Evolutionary conservation across 805 yeast species (phyloP).

Genomic region (Monosporozyma unispora): DNA sequence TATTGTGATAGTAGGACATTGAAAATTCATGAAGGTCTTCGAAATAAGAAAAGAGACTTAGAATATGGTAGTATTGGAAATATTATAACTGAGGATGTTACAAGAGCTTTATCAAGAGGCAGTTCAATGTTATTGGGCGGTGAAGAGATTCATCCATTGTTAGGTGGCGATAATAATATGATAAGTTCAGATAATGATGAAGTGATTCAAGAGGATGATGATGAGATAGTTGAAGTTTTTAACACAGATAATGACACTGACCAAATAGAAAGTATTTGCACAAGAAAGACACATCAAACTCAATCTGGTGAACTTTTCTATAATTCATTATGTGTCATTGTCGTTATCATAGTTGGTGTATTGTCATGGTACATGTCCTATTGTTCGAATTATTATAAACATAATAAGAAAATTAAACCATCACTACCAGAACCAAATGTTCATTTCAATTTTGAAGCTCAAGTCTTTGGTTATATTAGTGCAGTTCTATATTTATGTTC

Average conservation of each 20-base stretch:
- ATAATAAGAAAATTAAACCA: neutral
- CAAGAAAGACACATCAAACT: conserved; percentile 13
- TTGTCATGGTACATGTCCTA: conserved; percentile 79
- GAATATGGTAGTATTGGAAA: conserved; percentile 9
- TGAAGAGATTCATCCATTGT: neutral
- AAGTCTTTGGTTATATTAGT: conserved; percentile 73
- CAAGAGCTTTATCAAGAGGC: neutral
- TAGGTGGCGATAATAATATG: neutral
- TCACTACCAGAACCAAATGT: conserved; percentile 31
- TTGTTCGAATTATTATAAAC: conserved; percentile 12
- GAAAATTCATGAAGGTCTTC: conserved; percentile 6
- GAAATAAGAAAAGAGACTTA: conserved; percentile 30
- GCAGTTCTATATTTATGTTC: conserved; percentile 76
- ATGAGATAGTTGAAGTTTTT: neutral
- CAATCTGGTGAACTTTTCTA: conserved; percentile 10
- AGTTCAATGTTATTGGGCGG: neutral
- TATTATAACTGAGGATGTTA: neutral
- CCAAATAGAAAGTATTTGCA: neutral
- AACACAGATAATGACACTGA: neutral
- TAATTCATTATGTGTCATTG: conserved; percentile 43
- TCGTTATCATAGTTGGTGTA: conserved; percentile 70
- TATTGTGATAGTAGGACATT: conserved; percentile 29
- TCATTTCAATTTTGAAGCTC: conserved; percentile 70
- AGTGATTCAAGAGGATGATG: neutral
- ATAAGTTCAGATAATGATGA: neutral